Conservation (phyloP, 2,329 filamentous ascomycete species). For the Piedraia hortae region DNA sequence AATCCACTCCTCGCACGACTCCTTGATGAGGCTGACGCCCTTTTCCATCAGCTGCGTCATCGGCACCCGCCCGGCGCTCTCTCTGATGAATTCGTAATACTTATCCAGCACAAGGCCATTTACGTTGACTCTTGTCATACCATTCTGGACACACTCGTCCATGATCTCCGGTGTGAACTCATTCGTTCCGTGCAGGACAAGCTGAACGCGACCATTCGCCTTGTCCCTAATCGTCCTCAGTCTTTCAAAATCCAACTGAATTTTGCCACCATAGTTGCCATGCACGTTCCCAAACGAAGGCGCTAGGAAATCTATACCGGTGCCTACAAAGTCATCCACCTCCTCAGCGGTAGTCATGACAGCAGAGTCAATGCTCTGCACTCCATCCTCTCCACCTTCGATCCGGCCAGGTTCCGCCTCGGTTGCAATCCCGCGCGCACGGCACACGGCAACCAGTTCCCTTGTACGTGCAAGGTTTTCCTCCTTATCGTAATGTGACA, state of each 20-base stretch:
- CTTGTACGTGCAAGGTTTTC: slow-evolving; percentile 39
- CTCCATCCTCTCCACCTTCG: slow-evolving; percentile 47
- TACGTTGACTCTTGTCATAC: slow-evolving; percentile 29
- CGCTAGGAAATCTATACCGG: slow-evolving; percentile 46
- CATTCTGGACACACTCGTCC: slow-evolving; percentile 25
- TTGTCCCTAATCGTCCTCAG: slow-evolving; percentile 22
- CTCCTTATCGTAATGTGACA: slow-evolving; percentile 42
- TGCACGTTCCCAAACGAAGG: slow-evolving; percentile 55
- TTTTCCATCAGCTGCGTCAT: slow-evolving; percentile 28
- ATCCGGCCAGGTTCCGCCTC: slow-evolving; percentile 47
- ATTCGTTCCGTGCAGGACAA: slow-evolving; percentile 31
- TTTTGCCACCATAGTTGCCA: slow-evolving; percentile 45
- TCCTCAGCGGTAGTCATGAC: slow-evolving; percentile 41
- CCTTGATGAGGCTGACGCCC: slow-evolving; percentile 11
- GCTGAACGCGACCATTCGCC: slow-evolving; percentile 19
- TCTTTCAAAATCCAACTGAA: slow-evolving; percentile 30
- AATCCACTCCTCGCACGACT: slow-evolving; percentile 28
- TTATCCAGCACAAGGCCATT: slow-evolving; percentile 28
- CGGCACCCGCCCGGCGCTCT: slow-evolving; percentile 23
- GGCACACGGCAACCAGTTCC: slow-evolving; percentile 34
- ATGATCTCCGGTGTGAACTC: slow-evolving; percentile 28
- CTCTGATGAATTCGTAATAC: slow-evolving; percentile 20
- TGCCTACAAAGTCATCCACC: slow-evolving; percentile 39
- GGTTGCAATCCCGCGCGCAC: slow-evolving; percentile 36
- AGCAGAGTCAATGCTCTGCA: slow-evolving; percentile 37